A percentile compares a stretch with the other conserved stretches of the same genome.
phyloP scores from a whole-genome alignment of 768 basidiomycete species.

The Lentinula detonsa region DNA sequence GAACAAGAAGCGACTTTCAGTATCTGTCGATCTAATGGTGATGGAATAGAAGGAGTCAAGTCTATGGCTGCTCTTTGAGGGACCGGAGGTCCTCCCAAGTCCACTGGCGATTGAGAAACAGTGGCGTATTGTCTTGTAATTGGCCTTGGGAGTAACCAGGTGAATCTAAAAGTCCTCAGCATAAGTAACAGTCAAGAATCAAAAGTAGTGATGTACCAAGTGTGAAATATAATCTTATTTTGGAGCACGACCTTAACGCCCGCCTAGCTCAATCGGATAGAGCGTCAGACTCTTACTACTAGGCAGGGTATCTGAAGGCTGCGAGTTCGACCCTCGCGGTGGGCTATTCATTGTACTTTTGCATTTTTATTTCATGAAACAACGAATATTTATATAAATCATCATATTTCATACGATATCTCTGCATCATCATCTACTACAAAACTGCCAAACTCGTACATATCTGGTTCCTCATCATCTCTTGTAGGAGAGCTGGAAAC shows the following conservation, averaged over 20 bases:
- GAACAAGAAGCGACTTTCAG: background rate
- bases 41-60: background rate
- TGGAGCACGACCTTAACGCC: slow-evolving; percentile 18
- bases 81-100: background rate
- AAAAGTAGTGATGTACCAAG: no score
- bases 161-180: no score
- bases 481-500: slow-evolving; percentile 60
- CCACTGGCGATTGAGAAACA: background rate
- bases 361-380: no score
- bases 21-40: background rate
- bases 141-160: no score
- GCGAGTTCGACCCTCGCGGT: slow-evolving; percentile 85
- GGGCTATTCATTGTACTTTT: slow-evolving; percentile 37
- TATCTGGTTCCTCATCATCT: slow-evolving; percentile 47
- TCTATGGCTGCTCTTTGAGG: background rate
- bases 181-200: no score
- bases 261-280: slow-evolving; percentile 64
- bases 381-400: no score
- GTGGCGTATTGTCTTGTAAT: background rate
- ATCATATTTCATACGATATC: slow-evolving; percentile 33
- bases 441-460: slow-evolving; percentile 73
- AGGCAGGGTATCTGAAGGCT: slow-evolving; percentile 59
- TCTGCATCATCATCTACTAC: slow-evolving; percentile 77
- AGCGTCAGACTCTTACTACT: slow-evolving; percentile 52
- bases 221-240: no score